Base-by-base conservation (phyloP, 768 basidiomycete genomes). In the Leccinum incarnatum region DNA sequence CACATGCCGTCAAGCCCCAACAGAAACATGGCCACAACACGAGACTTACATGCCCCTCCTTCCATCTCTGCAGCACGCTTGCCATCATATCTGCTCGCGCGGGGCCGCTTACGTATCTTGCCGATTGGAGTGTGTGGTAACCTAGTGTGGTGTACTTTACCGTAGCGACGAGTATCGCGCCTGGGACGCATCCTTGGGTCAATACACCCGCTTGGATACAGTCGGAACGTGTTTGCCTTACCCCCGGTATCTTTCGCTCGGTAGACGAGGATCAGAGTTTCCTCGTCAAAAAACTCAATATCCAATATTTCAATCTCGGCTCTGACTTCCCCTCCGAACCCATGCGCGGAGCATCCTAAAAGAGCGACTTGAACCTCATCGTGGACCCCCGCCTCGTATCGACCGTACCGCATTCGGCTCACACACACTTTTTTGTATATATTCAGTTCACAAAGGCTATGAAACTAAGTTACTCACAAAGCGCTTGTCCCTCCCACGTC, bases 261-360 rank as follows among this genome's bases (percentile, higher is more conserved):
- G 75, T 83, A 87, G 59, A 89, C 80, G 61, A 90, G 76, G 63
- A 90, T 79, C 59, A 91, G 69, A 66, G 72, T 76, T 70, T 85
- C 82, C 64, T 90, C 86, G 76, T 93, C 91, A 72, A 93, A 91
- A 74, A 92, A 92, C 56, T 90, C 87, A 46, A 76, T 80, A 65
- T 87, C 86, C 69, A 91, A 69, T 48, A 90, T 64, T 59, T 85
- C 79, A 66, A 85, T 70, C 63, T 77, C 75, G 55, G 58, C 67
- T 62, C 65, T 64, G 48, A 62, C 54, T 25, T 62, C 58, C 36
- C 53, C 74, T 60, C 72, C 76, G 70, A 76, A 69, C 63, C 68
- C 72, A 53, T 63, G 62, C 61, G 66, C 59, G 45, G 37, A 62
- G 74, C 83, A 84, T 69, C 85, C 81, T 48, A 87, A 75, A 72